Conservation (phyloP, 140 eudicot genomes). For the Bidens hawaiensis region DNA sequence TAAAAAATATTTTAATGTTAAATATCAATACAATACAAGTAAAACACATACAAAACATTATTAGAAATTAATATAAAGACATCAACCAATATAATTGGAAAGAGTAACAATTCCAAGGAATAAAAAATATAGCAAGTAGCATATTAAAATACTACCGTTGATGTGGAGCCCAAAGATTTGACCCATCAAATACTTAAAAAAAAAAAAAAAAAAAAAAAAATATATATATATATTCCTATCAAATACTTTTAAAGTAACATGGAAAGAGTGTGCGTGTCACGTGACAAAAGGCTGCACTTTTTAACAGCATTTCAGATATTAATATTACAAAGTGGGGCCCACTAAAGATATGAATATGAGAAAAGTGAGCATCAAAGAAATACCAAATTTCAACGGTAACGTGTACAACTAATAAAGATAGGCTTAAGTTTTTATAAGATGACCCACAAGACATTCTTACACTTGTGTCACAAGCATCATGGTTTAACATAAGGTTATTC, state of each 20-base stretch:
- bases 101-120: conserved; percentile 31
- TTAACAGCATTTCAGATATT: conserved; percentile 26
- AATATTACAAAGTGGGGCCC: conserved; percentile 12
- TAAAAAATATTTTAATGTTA: too few relatives aligned
- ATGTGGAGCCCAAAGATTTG: conserved; percentile 46
- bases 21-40: too few relatives aligned
- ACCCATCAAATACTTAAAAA: too few relatives aligned
- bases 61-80: conserved; percentile 18
- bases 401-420: conserved; percentile 11
- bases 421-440: neutral
- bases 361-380: conserved; percentile 12
- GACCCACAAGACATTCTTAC: conserved; percentile 27
- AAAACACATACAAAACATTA: too few relatives aligned
- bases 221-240: too few relatives aligned
- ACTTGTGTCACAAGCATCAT: conserved; percentile 15
- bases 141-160: conserved; percentile 44
- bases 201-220: too few relatives aligned
- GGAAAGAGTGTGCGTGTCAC: conserved; percentile 37
- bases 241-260: conserved; percentile 18
- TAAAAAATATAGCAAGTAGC: conserved; percentile 5
- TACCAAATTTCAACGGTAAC: conserved; percentile 19
- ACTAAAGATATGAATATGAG: conserved; percentile 14
- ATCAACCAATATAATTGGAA: conserved; percentile 24
- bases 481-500: neutral
- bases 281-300: conserved; percentile 44